These are phyloP conservation scores for Spergularia azorica DNA, from an alignment of 179 eudicot species.

Conservation along the genomic window DNA sequence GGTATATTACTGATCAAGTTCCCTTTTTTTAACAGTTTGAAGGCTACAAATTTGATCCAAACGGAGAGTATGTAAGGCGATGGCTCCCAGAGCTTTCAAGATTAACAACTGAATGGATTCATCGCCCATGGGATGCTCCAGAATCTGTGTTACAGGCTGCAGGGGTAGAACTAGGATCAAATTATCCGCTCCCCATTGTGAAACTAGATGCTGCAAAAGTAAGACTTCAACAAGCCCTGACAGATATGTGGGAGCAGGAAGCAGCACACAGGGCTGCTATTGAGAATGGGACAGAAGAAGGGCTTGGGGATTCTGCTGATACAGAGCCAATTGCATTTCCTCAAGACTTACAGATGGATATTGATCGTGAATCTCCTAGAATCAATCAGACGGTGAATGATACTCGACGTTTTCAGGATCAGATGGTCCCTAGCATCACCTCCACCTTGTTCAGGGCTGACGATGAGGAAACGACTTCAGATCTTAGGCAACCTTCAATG, in stretches of 20 bases:
- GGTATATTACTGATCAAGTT: not conserved
- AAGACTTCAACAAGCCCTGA: conserved; percentile 74
- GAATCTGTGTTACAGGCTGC: conserved; percentile 92
- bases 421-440: conserved; percentile 96
- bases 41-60: conserved; percentile 94
- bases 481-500: conserved; percentile 41
- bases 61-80: conserved; percentile 90
- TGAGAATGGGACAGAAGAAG: conserved; percentile 92
- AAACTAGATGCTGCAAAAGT: conserved; percentile 76
- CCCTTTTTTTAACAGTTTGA: conserved; percentile 43
- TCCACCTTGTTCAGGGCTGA: conserved; percentile 63
- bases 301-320: conserved; percentile 94
- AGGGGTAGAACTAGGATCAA: conserved; percentile 91
- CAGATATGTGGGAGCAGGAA: conserved; percentile 88
- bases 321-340: conserved; percentile 68
- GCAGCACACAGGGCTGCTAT: conserved; percentile 74
- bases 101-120: conserved; percentile 97
- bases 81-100: conserved; percentile 98
- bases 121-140: conserved; percentile 97
- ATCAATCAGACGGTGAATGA: conserved; percentile 29
- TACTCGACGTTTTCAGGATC: conserved; percentile 71
- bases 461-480: conserved; percentile 69
- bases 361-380: conserved; percentile 54
- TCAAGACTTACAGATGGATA: conserved; percentile 69
- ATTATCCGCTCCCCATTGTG: conserved; percentile 85